A percentile compares a stretch with the other conserved stretches of the same genome.
Evolutionary conservation across 805 yeast genomes (phyloP).

Genomic region (Candida morakotiae): DNA sequence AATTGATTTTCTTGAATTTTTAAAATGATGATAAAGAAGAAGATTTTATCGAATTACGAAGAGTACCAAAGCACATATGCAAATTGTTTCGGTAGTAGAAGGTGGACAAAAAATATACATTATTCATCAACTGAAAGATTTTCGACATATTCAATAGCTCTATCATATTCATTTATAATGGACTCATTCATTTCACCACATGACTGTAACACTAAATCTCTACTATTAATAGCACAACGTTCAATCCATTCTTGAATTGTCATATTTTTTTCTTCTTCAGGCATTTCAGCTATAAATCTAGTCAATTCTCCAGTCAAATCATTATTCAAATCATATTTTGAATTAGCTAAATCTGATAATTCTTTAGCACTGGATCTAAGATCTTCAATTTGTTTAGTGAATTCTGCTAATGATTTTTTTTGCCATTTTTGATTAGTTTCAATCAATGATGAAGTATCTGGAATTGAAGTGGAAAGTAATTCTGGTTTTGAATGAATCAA

Average conservation of each 20-base stretch:
- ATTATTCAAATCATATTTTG: slow-evolving; percentile 45
- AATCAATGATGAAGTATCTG: slow-evolving; percentile 1
- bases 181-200: slow-evolving; percentile 44
- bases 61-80: no score
- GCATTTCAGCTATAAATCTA: slow-evolving; percentile 63
- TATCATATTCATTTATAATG: slow-evolving; percentile 45
- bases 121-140: slow-evolving; percentile 20
- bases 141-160: slow-evolving; percentile 44
- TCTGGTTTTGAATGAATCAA: no score
- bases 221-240: slow-evolving; percentile 52
- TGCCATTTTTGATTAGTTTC: slow-evolving; percentile 5
- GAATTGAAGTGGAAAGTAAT: no score
- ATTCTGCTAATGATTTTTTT: slow-evolving; percentile 1
- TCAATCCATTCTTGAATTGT: slow-evolving; percentile 68
- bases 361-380: slow-evolving; percentile 35
- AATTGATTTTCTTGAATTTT: slow-evolving; percentile 46
- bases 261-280: slow-evolving; percentile 63
- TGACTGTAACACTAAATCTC: slow-evolving; percentile 41
- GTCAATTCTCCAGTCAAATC: slow-evolving; percentile 67
- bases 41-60: slow-evolving; percentile 48
- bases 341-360: slow-evolving; percentile 27
- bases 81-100: no score
- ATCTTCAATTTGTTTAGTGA: slow-evolving; percentile 6
- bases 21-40: slow-evolving; percentile 32
- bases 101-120: no score